Evolutionary conservation across 768 basidiomycete species (phyloP).

Genomic region (Psilocybe cyanescens): DNA sequence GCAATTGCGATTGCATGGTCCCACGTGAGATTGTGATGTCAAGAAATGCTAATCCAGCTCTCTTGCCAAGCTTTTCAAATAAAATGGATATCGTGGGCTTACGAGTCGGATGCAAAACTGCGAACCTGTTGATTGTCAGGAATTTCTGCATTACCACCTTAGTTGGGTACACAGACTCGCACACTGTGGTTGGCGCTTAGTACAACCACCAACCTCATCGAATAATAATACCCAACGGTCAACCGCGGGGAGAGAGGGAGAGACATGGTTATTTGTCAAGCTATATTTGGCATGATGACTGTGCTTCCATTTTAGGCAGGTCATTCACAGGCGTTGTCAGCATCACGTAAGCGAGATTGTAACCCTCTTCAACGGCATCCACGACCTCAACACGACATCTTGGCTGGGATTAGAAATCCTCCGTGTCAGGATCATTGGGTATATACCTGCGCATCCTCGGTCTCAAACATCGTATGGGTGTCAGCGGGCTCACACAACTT

Average conservation of each 20-base stretch:
- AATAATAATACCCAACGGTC: background rate
- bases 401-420: background rate
- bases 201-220: background rate
- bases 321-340: background rate
- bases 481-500: background rate
- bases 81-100: background rate
- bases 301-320: background rate
- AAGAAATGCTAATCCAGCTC: background rate
- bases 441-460: too few relatives aligned
- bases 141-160: background rate
- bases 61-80: constrained; percentile 8
- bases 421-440: too few relatives aligned
- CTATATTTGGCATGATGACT: background rate
- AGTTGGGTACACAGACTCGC: background rate
- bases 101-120: background rate
- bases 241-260: too few relatives aligned
- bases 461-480: too few relatives aligned
- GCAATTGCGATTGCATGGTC: background rate
- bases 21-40: constrained; percentile 14
- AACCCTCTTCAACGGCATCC: too few relatives aligned
- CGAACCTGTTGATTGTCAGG: background rate
- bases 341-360: background rate
- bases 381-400: too few relatives aligned
- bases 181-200: background rate
- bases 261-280: background rate